Evolutionary conservation across 2,329 filamentous ascomycete species (phyloP), one percentile per base, ranked within the genome.

Genomic region (Xylaria sp.): DNA sequence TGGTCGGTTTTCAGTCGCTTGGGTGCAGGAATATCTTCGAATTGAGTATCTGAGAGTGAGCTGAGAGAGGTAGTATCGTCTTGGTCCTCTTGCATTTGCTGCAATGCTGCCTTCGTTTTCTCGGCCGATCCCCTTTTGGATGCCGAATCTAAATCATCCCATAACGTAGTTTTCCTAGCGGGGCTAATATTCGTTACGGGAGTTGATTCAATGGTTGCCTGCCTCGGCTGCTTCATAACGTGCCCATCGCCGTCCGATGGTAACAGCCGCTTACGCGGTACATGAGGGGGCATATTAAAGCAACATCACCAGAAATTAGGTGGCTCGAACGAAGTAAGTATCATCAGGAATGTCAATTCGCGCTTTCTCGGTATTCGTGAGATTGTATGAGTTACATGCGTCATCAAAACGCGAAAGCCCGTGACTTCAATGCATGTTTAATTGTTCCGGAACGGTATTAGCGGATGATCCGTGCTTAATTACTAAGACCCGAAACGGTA

Each of bases 211-310:
- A 65, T 67, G 65, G 74, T 76, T 69, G 64, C 58, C 69, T 77
- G 79, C 61, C 73, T 70, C 25, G 76, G 66, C n/a, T 70, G 71
- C 71, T 81, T 75, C 58, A 77, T 35, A 64, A 74, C 71, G 50
- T 75, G 76, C 23, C 75, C 74, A 42, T 72, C 66, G 53, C 79
- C 75, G 37, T 78, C 75, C 32, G 81, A 78, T 1, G 81, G 79
- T 0, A 50, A n/a, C 29, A 88, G 75, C 69, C 90, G 87, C 81
- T 93, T 94, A 73, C 90, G 88, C 58, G 90, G 85, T 18, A 92
- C 84, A 72, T 87, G 82, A 27, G 91, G 91, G 75, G 91, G 90
- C 91, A 93, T 93, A 48, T 58, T 79, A 62, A 35, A 61, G 47
- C 47, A 44, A 62, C 67, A 73, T 72, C 21, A 61, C 60, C 12